Conservation (phyloP, 192 early-diverging fungal species). For the Coemansia biformis region DNA sequence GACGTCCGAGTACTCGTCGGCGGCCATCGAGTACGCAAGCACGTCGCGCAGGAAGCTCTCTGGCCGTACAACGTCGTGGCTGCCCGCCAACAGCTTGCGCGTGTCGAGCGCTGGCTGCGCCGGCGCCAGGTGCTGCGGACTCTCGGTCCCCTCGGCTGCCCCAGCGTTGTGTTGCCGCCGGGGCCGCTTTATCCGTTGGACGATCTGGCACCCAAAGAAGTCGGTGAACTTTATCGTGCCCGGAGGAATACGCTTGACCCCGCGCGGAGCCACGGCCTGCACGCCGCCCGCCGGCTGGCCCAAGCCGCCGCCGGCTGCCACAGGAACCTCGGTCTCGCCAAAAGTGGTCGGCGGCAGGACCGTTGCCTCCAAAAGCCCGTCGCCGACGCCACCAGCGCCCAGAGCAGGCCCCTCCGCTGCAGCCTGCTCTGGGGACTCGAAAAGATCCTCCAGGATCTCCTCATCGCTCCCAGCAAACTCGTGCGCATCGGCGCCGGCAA, state of each 20-base stretch:
- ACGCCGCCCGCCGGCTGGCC: background rate
- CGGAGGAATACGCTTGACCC: conserved; percentile 31
- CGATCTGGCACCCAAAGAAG: conserved; percentile 37
- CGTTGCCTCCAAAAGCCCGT: background rate
- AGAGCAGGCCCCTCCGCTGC: conserved; percentile 1
- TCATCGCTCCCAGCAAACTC: conserved; percentile 32
- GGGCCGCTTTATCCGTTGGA: conserved; percentile 28
- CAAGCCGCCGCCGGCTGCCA: background rate
- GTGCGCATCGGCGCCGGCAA: conserved; percentile 1
- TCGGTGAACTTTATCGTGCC: conserved; percentile 41
- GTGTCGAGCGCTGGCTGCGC: conserved; percentile 29
- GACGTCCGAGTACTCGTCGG: conserved; percentile 57
- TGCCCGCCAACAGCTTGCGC: conserved; percentile 18
- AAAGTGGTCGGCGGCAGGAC: background rate
- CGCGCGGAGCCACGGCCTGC: conserved; percentile 8
- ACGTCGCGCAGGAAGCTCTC: conserved; percentile 17
- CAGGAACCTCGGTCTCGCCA: background rate
- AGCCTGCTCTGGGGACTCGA: conserved; percentile 32
- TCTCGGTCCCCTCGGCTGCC: conserved; percentile 2
- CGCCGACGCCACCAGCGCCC: background rate
- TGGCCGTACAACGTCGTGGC: conserved; percentile 1
- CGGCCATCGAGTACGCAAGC: conserved; percentile 29
- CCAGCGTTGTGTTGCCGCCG: conserved; percentile 8
- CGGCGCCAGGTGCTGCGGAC: conserved; percentile 4
- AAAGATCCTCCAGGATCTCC: conserved; percentile 48